Evolutionary conservation across 169 alveolate genomes (phyloP), one percentile per base, ranked within the genome.

Genomic region (Cryptosporidium parvum): DNA sequence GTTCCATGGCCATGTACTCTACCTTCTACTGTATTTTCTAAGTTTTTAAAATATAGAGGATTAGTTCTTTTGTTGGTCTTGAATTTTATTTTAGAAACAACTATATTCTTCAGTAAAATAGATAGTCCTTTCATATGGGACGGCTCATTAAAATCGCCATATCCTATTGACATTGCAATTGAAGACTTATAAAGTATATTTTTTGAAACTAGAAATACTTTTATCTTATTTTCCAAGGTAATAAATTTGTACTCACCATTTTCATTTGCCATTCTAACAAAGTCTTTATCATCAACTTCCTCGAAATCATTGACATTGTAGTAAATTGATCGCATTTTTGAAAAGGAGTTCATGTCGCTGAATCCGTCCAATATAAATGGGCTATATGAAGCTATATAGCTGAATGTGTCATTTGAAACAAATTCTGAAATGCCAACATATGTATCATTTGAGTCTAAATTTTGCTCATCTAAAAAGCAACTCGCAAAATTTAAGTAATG

Each of bases 261-360:
- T 33, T 53, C 53, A 42, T 73, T 26, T 0, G 52, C 35, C 69
- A 73, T 56, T 26, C 68, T 73, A 44, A 37, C 29, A 58, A 73
- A 73, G 21, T 73, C 71, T 21, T 59, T 12, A 42, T 73, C 39
- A 53, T 58, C 31, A 14, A 73, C 86, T n/a, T 52, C 70, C n/a
- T 73, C 70, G 14, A 73, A 73, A 14, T 73, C 86, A 29, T 73
- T 73, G 21, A 73, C 26, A 58, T 73, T 70, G 23, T 73, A 73
- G 37, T 73, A 73, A 33, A 73, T 18, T 8, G 69, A 52, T 42
- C 86, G 23, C 70, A 73, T 73, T 35, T 73, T 58, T 6, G 86
- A 73, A 23, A 33, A 73, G 8, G 39, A n/a, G 26, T 59, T 73
- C 31, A 73, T 58, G 9, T 42, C 70, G 12, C 31, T 53, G 33